phyloP scores from a whole-genome alignment of 2,329 filamentous ascomycete genomes.

The Coniochaeta hoffmannii region DNA sequence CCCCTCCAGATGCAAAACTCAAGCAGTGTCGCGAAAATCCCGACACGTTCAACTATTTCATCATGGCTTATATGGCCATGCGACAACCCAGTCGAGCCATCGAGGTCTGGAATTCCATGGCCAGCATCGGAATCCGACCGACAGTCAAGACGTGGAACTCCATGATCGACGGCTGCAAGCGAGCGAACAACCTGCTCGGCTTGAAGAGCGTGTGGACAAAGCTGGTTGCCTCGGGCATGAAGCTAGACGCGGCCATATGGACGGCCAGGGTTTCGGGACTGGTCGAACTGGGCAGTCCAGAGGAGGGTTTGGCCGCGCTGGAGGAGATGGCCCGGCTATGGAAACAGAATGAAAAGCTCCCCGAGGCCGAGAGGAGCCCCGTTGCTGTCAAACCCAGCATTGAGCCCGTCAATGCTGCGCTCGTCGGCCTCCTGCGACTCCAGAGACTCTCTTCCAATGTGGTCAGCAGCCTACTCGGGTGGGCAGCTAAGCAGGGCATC shows the following conservation, averaged over 20 bases:
- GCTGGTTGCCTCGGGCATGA: conserved; percentile 47
- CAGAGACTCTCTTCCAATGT: conserved; percentile 30
- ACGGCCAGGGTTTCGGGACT: conserved; percentile 61
- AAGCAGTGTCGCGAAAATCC: conserved; percentile 9
- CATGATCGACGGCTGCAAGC: conserved; percentile 65
- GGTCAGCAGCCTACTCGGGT: conserved; percentile 48
- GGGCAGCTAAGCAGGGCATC: conserved; percentile 49
- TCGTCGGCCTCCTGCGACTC: conserved; percentile 53
- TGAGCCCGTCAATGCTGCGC: conserved; percentile 60
- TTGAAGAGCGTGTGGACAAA: conserved; percentile 61
- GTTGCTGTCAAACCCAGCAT: conserved; percentile 51
- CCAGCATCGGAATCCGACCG: conserved; percentile 43
- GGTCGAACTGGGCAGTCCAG: conserved; percentile 44
- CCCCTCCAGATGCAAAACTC: conserved; percentile 11
- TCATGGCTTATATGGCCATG: conserved; percentile 24
- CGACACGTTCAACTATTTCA: conserved; percentile 25
- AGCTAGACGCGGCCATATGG: conserved; percentile 62
- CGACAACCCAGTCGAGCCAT: conserved; percentile 20
- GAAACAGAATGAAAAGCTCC: conserved; percentile 31
- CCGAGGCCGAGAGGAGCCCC: conserved; percentile 15
- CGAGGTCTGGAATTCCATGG: conserved; percentile 34
- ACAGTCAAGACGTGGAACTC: conserved; percentile 61
- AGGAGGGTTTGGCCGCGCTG: conserved; percentile 55
- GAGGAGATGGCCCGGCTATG: conserved; percentile 59
- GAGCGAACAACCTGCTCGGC: conserved; percentile 47